Percentiles rank a stretch among this genome's conserved stretches.
Evolutionary conservation across 176 grass and related monocot species (phyloP).

Genomic region (Oryza meridionalis): DNA sequence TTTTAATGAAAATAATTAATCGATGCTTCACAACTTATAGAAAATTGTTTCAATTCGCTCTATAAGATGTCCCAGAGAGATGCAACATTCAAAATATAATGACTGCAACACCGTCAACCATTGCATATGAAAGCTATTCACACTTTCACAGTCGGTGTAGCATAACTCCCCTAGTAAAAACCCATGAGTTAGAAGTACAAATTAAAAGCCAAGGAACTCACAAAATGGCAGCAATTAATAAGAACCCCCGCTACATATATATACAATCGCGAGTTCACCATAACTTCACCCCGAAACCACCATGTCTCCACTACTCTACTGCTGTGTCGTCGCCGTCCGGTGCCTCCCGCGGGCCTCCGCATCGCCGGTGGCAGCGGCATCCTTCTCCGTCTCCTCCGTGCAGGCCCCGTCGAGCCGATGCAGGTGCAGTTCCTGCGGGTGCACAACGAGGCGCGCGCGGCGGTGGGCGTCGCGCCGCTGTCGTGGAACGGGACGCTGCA

Average conservation of each 20-base stretch:
- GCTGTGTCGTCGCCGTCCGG: background rate
- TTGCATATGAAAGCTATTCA: no score
- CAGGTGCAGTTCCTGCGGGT: constrained; percentile 22
- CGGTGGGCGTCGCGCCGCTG: constrained; percentile 12
- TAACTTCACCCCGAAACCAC: background rate
- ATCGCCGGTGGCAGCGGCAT: background rate
- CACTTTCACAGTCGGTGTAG: no score
- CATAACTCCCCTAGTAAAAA: no score
- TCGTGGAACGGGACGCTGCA: constrained; percentile 29
- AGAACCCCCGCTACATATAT: background rate
- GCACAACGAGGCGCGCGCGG: constrained; percentile 27
- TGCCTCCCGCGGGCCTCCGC: background rate
- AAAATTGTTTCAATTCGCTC: no score
- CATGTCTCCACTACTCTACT: constrained; percentile 27
- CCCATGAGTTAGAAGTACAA: no score
- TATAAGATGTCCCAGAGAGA: no score
- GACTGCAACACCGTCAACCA: no score
- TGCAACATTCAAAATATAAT: no score
- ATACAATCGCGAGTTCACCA: background rate
- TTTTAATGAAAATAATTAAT: no score
- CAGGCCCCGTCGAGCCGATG: background rate
- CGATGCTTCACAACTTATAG: no score
- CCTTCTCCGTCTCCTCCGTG: background rate
- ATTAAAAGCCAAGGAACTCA: background rate
- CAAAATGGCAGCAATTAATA: background rate